Conservation (phyloP, 2,329 filamentous ascomycete genomes). For the Aspergillus pseudonomiae region DNA sequence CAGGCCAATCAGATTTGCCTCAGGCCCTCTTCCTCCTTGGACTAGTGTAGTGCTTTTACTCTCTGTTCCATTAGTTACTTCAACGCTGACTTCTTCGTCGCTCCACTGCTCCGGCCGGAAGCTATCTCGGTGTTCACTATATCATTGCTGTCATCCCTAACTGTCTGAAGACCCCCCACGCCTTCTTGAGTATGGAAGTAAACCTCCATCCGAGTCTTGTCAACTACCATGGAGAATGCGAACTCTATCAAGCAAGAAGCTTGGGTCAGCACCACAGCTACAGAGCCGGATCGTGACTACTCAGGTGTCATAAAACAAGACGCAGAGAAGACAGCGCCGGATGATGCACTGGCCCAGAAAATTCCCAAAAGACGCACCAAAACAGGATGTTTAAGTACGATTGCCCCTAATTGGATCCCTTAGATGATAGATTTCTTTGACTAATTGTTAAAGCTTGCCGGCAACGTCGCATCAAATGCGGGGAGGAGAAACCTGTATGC, state of each 20-base stretch:
- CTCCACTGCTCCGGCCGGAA: background rate
- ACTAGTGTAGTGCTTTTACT: background rate
- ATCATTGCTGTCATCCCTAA: background rate
- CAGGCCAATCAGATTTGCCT: conserved; percentile 3
- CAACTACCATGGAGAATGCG: conserved; percentile 17
- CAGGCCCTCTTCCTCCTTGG: background rate
- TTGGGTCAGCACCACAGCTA: conserved; percentile 5
- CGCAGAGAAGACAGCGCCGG: conserved; percentile 19
- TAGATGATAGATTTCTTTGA: conserved; percentile 13
- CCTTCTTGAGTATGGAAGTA: conserved; percentile 21
- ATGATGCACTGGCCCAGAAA: conserved; percentile 27
- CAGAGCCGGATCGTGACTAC: conserved; percentile 10
- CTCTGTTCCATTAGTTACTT: background rate
- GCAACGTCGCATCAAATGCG: conserved; percentile 94
- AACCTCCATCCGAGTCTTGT: background rate
- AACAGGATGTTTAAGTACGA: conserved; percentile 84
- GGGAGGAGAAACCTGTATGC: conserved; percentile 68
- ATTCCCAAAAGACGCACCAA: conserved; percentile 74
- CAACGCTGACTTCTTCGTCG: background rate
- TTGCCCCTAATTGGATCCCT: conserved; percentile 22
- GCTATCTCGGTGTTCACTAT: background rate
- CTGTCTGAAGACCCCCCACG: background rate
- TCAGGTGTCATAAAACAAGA: conserved; percentile 3
- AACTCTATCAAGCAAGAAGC: conserved; percentile 11
- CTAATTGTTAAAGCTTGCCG: conserved; percentile 70